Conservation (phyloP, 129 eudicot species). For the Lactuca saligna region DNA sequence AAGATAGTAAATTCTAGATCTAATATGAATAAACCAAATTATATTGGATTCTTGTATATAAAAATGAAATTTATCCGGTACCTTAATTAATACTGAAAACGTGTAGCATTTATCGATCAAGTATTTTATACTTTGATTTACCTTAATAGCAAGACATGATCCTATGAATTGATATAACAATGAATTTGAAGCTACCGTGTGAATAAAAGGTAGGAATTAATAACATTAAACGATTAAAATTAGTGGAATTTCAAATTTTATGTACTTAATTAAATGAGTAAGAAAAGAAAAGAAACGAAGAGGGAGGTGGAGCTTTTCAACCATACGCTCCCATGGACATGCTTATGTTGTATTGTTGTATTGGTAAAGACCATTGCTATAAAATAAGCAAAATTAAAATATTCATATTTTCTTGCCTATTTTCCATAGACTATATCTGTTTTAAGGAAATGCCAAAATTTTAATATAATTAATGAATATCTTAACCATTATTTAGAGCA, state of each 20-base stretch:
- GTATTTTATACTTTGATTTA: no score
- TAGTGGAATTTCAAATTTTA: neutral
- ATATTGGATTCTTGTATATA: no score
- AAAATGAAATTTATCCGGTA: no score
- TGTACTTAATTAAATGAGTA: neutral
- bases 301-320: constrained; percentile 38
- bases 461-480: no score
- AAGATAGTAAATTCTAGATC: no score
- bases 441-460: neutral
- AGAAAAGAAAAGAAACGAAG: constrained; percentile 9
- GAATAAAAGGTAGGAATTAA: neutral
- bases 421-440: neutral
- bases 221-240: neutral
- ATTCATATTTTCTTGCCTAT: neutral
- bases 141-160: no score
- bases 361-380: constrained; percentile 25
- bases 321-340: constrained; percentile 49
- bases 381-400: neutral
- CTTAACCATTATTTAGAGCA: no score
- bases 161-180: neutral
- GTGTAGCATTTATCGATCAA: no score
- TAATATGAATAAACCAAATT: no score
- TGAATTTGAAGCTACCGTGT: neutral
- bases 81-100: no score
- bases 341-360: constrained; percentile 48